These are phyloP conservation scores for Endothia cerciana DNA, from an alignment of 2,329 filamentous ascomycete species.

Conservation along the genomic window DNA sequence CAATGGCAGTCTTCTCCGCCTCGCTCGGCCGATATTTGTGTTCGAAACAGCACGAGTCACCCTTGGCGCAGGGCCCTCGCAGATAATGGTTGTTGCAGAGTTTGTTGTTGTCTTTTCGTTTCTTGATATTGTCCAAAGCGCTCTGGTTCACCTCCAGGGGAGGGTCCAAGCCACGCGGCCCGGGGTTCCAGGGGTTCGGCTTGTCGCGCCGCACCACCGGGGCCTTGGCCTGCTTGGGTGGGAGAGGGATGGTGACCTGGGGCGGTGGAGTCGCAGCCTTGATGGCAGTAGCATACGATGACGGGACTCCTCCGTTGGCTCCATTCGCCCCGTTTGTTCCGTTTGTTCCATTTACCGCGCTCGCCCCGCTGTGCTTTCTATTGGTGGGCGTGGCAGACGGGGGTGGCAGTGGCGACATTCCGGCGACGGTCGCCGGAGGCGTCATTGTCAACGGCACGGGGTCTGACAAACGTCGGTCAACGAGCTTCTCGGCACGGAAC, in stretches of 20 bases:
- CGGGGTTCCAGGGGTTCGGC: slow-evolving; percentile 54
- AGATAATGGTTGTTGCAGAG: slow-evolving; percentile 67
- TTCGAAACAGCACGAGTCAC: slow-evolving; percentile 58
- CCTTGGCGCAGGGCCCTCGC: slow-evolving; percentile 59
- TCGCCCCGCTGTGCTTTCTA: slow-evolving; percentile 5
- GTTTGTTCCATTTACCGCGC: background rate
- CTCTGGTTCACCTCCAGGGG: slow-evolving; percentile 50
- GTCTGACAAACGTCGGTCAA: slow-evolving; percentile 40
- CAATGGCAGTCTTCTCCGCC: slow-evolving; percentile 61
- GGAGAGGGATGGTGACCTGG: slow-evolving; percentile 47
- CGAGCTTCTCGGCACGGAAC: slow-evolving; percentile 59
- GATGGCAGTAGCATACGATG: slow-evolving; percentile 48
- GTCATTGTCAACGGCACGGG: slow-evolving; percentile 21
- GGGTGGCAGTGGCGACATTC: slow-evolving; percentile 29
- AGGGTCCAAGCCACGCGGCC: slow-evolving; percentile 57
- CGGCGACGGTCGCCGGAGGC: slow-evolving; percentile 22
- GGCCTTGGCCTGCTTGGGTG: slow-evolving; percentile 31
- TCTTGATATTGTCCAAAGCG: slow-evolving; percentile 59
- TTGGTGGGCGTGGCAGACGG: slow-evolving; percentile 35
- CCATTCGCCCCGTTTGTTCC: background rate
- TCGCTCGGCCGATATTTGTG: slow-evolving; percentile 57
- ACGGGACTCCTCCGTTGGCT: slow-evolving; percentile 26
- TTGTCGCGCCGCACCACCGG: slow-evolving; percentile 31
- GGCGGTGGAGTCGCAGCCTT: slow-evolving; percentile 49
- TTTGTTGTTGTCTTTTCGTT: slow-evolving; percentile 57